Conservation (phyloP, 2,329 filamentous ascomycete genomes). For the Fulvia fulva region DNA sequence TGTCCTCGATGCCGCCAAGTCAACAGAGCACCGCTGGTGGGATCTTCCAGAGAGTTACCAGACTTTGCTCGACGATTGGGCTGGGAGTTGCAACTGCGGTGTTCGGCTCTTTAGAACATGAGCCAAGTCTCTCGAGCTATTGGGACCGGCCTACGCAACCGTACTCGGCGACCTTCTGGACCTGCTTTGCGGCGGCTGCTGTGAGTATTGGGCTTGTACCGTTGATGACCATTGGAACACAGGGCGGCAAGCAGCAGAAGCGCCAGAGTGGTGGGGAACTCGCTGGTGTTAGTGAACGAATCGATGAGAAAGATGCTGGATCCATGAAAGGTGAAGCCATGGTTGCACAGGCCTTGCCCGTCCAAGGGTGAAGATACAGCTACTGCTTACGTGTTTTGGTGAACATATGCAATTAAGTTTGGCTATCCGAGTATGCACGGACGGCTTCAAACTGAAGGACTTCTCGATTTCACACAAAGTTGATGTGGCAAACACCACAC, state of each 20-base stretch:
- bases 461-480: background rate
- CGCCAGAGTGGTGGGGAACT: background rate
- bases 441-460: background rate
- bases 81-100: conserved; percentile 61
- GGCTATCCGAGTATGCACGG: background rate
- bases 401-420: background rate
- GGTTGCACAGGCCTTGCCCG: background rate
- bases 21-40: conserved; percentile 65
- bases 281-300: background rate
- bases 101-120: conserved; percentile 45
- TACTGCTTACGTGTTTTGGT: background rate
- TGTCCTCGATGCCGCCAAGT: conserved; percentile 59
- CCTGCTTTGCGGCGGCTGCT: conserved; percentile 43
- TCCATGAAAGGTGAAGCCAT: background rate
- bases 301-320: background rate
- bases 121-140: conserved; percentile 36
- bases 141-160: conserved; percentile 46
- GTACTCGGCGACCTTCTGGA: conserved; percentile 52
- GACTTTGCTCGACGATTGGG: conserved; percentile 57
- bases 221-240: conserved; percentile 53
- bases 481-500: background rate
- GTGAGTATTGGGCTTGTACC: conserved; percentile 47
- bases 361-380: background rate
- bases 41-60: conserved; percentile 64
- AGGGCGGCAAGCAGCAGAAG: conserved; percentile 39